Percentiles rank a stretch among this genome's conserved stretches.
phyloP scores from a whole-genome alignment of 805 yeast species.

The Cyberlindnera galapagoensis region DNA sequence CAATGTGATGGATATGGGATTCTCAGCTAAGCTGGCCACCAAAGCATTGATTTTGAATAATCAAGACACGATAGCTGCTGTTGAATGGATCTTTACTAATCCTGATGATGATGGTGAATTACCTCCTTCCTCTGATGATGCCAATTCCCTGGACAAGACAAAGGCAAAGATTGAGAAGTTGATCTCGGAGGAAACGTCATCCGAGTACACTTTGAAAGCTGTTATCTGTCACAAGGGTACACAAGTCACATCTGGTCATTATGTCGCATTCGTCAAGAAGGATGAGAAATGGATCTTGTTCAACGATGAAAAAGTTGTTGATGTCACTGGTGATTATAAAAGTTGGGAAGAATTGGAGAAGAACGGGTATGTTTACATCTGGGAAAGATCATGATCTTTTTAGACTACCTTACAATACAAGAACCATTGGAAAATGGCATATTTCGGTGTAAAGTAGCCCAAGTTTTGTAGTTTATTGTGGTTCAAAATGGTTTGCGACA shows the following conservation, averaged over 20 bases:
- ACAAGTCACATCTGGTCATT: conserved; percentile 85
- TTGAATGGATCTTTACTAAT: conserved; percentile 85
- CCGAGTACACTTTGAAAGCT: conserved; percentile 44
- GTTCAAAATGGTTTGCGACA: background rate
- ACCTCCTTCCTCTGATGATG: conserved; percentile 21
- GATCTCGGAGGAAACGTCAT: conserved; percentile 3
- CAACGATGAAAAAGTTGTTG: conserved; percentile 82
- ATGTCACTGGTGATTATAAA: conserved; percentile 34
- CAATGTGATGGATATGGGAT: conserved; percentile 70
- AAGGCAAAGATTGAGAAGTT: conserved; percentile 3
- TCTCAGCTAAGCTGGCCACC: conserved; percentile 52
- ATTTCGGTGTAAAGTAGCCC: too few relatives aligned
- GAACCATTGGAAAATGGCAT: too few relatives aligned
- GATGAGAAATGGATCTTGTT: conserved; percentile 60
- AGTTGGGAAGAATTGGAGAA: conserved; percentile 29
- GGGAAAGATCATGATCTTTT: conserved; percentile 17
- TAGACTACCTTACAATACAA: too few relatives aligned
- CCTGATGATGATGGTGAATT: conserved; percentile 72
- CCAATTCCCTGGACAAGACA: conserved; percentile 2
- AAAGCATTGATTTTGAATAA: conserved; percentile 61
- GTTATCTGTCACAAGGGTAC: conserved; percentile 83
- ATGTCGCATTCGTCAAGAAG: conserved; percentile 64
- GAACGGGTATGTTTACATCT: conserved; percentile 42
- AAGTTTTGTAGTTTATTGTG: background rate
- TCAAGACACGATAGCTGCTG: conserved; percentile 66